Percentiles rank a stretch among this genome's conserved stretches.
phyloP scores from a whole-genome alignment of 129 eudicot genomes.

The Artemisia annua region DNA sequence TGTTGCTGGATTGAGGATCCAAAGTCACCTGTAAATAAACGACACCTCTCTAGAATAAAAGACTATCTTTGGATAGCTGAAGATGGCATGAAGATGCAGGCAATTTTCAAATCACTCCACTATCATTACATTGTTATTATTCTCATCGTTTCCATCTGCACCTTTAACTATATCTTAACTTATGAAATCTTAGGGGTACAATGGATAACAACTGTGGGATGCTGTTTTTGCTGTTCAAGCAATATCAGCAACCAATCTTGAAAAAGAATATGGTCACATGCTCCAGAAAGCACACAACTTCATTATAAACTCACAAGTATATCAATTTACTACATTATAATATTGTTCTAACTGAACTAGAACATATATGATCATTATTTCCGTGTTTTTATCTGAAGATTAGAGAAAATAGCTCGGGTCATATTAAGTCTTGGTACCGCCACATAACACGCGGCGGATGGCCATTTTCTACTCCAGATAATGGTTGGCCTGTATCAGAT shows the following conservation, averaged over 20 bases:
- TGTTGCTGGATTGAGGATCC: slow-evolving; percentile 74
- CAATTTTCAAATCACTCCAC: slow-evolving; percentile 10
- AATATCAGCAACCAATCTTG: slow-evolving; percentile 45
- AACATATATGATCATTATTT: background rate
- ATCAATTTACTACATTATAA: background rate
- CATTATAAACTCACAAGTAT: slow-evolving; percentile 58
- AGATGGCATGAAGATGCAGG: slow-evolving; percentile 94
- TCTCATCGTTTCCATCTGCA: background rate
- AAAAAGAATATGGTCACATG: slow-evolving; percentile 42
- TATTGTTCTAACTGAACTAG: background rate
- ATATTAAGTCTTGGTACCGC: slow-evolving; percentile 53
- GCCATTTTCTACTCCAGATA: slow-evolving; percentile 68
- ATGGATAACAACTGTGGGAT: slow-evolving; percentile 75
- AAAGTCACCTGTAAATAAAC: slow-evolving; percentile 42
- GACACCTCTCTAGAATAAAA: slow-evolving; percentile 55
- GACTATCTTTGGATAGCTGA: slow-evolving; percentile 81
- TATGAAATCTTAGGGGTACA: slow-evolving; percentile 47
- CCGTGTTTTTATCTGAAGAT: slow-evolving; percentile 35
- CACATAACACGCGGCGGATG: slow-evolving; percentile 65
- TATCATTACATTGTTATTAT: background rate
- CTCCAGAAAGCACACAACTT: slow-evolving; percentile 56
- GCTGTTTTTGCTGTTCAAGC: slow-evolving; percentile 64
- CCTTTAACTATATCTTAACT: background rate
- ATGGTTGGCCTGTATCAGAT: slow-evolving; percentile 75
- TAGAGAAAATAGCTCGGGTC: slow-evolving; percentile 36